These are phyloP conservation scores for Trebouxiophyceae sp. DNA, from an alignment of 163 green algal species.

Conservation along the genomic window DNA sequence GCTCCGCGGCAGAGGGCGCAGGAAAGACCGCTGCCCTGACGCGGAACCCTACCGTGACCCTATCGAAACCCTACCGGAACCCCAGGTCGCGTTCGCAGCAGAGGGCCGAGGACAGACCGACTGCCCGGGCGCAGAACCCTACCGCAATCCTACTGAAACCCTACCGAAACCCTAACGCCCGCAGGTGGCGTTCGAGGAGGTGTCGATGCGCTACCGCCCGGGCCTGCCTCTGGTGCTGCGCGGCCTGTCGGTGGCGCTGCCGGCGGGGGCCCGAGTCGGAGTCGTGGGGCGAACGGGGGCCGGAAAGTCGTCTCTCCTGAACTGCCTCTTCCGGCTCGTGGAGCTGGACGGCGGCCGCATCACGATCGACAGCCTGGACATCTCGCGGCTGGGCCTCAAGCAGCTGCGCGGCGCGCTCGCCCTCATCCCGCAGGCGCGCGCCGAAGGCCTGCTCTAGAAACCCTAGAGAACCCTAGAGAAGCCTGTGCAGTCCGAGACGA, in stretches of 20 bases:
- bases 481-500: no score
- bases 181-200: conserved; percentile 52
- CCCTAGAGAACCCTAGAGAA: no score
- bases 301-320: conserved; percentile 88
- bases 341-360: conserved; percentile 65
- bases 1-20: no score
- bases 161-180: no score
- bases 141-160: no score
- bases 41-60: no score
- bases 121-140: no score
- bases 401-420: conserved; percentile 48
- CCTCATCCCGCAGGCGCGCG: conserved; percentile 56
- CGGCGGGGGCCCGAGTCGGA: conserved; percentile 42
- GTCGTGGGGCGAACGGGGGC: conserved; percentile 46
- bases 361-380: conserved; percentile 54
- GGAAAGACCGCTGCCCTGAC: no score
- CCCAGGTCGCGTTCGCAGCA: no score
- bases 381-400: conserved; percentile 45
- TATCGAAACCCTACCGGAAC: no score
- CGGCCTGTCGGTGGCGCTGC: conserved; percentile 34
- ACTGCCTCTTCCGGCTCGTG: conserved; percentile 84
- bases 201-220: conserved; percentile 71
- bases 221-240: conserved; percentile 80
- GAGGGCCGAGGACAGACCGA: no score
- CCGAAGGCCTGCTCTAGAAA: no score